Evolutionary conservation across 2,329 filamentous ascomycete species (phyloP).

Genomic region (Bertia moriformis): DNA sequence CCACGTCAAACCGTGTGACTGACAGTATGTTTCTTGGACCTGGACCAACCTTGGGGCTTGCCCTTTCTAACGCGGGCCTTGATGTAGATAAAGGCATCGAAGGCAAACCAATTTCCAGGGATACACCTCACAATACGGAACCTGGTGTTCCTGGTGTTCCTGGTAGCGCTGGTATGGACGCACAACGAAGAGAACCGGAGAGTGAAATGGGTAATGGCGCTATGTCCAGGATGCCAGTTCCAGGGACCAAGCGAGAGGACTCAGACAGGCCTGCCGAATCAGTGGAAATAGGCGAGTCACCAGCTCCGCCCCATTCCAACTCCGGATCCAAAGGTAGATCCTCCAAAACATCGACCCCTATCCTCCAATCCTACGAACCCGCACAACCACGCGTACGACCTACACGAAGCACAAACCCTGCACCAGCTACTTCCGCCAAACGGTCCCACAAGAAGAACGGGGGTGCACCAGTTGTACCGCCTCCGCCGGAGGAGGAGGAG

Average conservation of each 20-base stretch:
- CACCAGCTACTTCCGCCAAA: background rate
- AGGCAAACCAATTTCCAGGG: background rate
- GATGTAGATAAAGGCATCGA: background rate
- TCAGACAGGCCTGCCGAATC: background rate
- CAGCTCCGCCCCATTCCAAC: background rate
- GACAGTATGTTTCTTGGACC: background rate
- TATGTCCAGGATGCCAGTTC: background rate
- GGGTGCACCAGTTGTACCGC: background rate
- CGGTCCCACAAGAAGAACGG: conserved; percentile 1
- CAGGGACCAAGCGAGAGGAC: background rate
- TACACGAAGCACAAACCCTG: background rate
- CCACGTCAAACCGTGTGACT: background rate
- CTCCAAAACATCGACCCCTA: background rate
- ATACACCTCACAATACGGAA: background rate
- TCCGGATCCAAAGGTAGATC: background rate
- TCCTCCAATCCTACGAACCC: background rate
- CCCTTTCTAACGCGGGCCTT: too few species aligned
- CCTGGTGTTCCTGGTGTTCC: too few species aligned
- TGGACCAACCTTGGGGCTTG: background rate
- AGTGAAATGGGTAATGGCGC: too few species aligned
- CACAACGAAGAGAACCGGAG: too few species aligned
- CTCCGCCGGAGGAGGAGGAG: background rate
- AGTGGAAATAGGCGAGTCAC: background rate
- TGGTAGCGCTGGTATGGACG: too few species aligned
- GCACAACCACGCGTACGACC: background rate